A percentile compares a stretch with the other conserved stretches of the same genome.
Conservation (phyloP, 768 basidiomycete genomes). For the Kwoniella mangroviensis region DNA sequence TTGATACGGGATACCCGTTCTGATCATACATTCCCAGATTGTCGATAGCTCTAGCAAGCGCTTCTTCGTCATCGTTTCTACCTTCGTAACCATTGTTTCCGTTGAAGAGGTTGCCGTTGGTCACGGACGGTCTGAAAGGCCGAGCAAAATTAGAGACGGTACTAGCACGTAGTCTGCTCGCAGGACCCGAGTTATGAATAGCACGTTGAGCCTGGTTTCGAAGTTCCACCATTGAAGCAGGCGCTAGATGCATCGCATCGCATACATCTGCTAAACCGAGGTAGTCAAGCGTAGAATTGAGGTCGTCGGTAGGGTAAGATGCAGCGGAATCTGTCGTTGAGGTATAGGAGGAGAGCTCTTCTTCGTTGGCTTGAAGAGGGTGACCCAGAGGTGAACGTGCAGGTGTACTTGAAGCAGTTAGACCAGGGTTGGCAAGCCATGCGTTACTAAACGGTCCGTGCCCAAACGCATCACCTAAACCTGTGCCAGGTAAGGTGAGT, state of each 20-base stretch:
- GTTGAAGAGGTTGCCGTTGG: slow-evolving; percentile 64
- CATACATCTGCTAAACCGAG: slow-evolving; percentile 81
- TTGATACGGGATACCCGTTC: slow-evolving; percentile 9
- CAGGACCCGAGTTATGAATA: slow-evolving; percentile 77
- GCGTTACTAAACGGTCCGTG: slow-evolving; percentile 81
- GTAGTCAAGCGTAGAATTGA: slow-evolving; percentile 94
- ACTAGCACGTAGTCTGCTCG: slow-evolving; percentile 79
- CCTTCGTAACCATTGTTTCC: slow-evolving; percentile 48
- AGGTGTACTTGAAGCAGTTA: slow-evolving; percentile 61
- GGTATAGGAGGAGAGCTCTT: slow-evolving; percentile 78
- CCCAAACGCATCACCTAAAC: slow-evolving; percentile 80
- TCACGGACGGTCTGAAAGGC: slow-evolving; percentile 58
- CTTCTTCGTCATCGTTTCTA: slow-evolving; percentile 23
- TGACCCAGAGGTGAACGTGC: slow-evolving; percentile 58
- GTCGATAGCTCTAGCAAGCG: slow-evolving; percentile 37
- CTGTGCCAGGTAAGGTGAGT: slow-evolving; percentile 77
- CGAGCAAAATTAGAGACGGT: slow-evolving; percentile 95
- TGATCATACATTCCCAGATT: slow-evolving; percentile 42
- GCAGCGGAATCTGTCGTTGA: slow-evolving; percentile 63
- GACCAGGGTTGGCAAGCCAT: slow-evolving; percentile 66
- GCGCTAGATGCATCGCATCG: slow-evolving; percentile 53
- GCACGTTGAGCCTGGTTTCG: slow-evolving; percentile 88
- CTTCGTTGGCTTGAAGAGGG: slow-evolving; percentile 62
- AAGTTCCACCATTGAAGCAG: slow-evolving; percentile 85
- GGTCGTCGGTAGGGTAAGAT: slow-evolving; percentile 65